A percentile compares a stretch with the other conserved stretches of the same genome.
phyloP scores from a whole-genome alignment of 768 basidiomycete genomes.

The Boletus coccyginus region DNA sequence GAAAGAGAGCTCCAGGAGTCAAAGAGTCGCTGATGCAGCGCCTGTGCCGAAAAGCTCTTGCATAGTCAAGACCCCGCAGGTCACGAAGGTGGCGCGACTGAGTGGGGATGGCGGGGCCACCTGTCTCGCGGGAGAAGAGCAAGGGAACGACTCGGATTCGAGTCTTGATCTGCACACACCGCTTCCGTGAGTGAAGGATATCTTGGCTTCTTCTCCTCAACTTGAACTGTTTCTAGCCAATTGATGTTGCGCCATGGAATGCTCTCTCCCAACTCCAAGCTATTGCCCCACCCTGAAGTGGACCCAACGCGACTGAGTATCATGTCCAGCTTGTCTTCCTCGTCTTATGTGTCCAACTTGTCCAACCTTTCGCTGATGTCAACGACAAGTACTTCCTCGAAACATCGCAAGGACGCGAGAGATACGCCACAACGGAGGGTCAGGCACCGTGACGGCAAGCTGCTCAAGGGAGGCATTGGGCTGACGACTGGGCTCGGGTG shows the following conservation, averaged over 20 bases:
- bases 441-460: conserved; percentile 59
- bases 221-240: conserved; percentile 37
- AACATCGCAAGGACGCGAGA: conserved; percentile 47
- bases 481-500: conserved; percentile 71
- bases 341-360: conserved; percentile 26
- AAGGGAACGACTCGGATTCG: conserved; percentile 52
- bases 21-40: conserved; percentile 6
- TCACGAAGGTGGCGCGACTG: not conserved
- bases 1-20: conserved; percentile 13
- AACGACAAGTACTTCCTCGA: conserved; percentile 23
- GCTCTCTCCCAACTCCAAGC: conserved; percentile 62
- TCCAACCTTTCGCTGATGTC: conserved; percentile 27
- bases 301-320: conserved; percentile 27
- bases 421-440: conserved; percentile 56
- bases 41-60: conserved; percentile 11
- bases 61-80: not conserved
- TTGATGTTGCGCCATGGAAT: conserved; percentile 67
- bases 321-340: conserved; percentile 19
- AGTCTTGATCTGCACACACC: conserved; percentile 69
- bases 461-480: conserved; percentile 61
- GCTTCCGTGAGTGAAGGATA: conserved; percentile 50
- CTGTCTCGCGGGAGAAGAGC: conserved; percentile 22
- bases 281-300: conserved; percentile 38
- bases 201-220: not conserved
- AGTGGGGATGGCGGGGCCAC: not conserved